Base-by-base conservation (phyloP, 768 basidiomycete genomes). In the Sporobolomyces phaffii region DNA sequence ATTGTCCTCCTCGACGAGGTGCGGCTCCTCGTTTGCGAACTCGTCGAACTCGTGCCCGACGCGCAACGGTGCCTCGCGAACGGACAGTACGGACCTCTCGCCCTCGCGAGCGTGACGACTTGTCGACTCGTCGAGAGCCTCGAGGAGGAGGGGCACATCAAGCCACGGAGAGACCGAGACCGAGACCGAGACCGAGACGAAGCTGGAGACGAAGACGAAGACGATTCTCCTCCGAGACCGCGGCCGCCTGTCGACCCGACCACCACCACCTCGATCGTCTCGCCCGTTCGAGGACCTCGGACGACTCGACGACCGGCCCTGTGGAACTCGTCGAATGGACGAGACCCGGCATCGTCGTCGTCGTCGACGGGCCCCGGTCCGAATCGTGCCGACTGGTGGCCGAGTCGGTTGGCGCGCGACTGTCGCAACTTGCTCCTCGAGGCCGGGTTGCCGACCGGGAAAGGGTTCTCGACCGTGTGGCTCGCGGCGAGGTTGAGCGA, bases 1-100 rank as follows among this genome's bases (percentile, higher is more conserved):
- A 10, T 22, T 24, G 41, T 47, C 17, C 53, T 64, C 33, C 36
- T 62, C 54, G 60, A 68, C 38, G 70, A 72, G 22, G 60, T 68
- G 17, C 62, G 62, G 17, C 54, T 64, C 5, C 65, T 72, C 50
- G 49, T 68, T 26, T 34, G 56, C 7, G 70, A 72, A 43, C 60
- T 72, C 14, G 41, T 52, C 62, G 70, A 72, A 41, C 54, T 68
- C 54, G 62, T 62, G 7, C 70, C 70, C 0, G 63, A 68, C 45
- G 65, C 65, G 2, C 70, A 68, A 48, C 31, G 44, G 3, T 72
- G 65, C 54, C 65, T 72, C 49, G 24, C 60, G 28, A 15, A 24
- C 10, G 70, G 70, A 1, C 28, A 20, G n/a, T 72, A 72, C 60
- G 70, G 70, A 8, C 70, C 70, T 0, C 54, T 72, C 62, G 54